Evolutionary conservation across 2,329 filamentous ascomycete species (phyloP).

Genomic region (Pseudogymnoascus verrucosus): DNA sequence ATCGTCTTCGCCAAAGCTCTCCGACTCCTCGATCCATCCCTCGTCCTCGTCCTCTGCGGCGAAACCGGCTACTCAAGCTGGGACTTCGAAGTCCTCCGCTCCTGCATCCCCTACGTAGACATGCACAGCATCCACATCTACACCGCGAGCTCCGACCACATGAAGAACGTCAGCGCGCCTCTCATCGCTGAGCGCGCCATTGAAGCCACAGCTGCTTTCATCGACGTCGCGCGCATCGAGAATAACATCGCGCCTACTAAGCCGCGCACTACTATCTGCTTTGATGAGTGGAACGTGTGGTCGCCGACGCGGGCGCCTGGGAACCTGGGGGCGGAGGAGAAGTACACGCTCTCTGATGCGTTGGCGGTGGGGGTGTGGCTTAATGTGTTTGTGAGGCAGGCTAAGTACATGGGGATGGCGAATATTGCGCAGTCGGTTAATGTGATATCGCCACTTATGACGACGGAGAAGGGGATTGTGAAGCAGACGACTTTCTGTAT

Average conservation of each 20-base stretch:
- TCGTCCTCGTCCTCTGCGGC: constrained; percentile 57
- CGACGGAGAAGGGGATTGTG: constrained; percentile 45
- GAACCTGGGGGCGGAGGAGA: constrained; percentile 54
- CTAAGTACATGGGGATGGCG: constrained; percentile 55
- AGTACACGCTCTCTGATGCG: constrained; percentile 55
- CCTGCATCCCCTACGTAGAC: constrained; percentile 52
- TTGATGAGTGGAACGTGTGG: constrained; percentile 67
- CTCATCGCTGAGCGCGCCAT: constrained; percentile 57
- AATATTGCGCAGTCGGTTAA: constrained; percentile 61
- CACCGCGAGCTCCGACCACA: constrained; percentile 38
- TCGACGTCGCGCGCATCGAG: constrained; percentile 56
- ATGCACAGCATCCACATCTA: constrained; percentile 64
- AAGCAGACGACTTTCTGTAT: constrained; percentile 62
- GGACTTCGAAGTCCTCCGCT: constrained; percentile 55
- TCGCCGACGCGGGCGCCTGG: constrained; percentile 54
- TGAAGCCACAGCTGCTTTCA: constrained; percentile 50
- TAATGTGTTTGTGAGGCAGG: constrained; percentile 57
- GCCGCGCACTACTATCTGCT: constrained; percentile 51
- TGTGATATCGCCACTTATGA: constrained; percentile 61
- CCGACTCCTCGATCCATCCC: constrained; percentile 50
- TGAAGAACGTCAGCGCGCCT: constrained; percentile 47
- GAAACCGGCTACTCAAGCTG: constrained; percentile 52
- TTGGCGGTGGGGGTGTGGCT: constrained; percentile 55
- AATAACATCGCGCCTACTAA: constrained; percentile 32
- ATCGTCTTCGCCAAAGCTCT: constrained; percentile 52